Base-by-base conservation (phyloP, 257 asterid genomes). In the Marsdenia floribunda region DNA sequence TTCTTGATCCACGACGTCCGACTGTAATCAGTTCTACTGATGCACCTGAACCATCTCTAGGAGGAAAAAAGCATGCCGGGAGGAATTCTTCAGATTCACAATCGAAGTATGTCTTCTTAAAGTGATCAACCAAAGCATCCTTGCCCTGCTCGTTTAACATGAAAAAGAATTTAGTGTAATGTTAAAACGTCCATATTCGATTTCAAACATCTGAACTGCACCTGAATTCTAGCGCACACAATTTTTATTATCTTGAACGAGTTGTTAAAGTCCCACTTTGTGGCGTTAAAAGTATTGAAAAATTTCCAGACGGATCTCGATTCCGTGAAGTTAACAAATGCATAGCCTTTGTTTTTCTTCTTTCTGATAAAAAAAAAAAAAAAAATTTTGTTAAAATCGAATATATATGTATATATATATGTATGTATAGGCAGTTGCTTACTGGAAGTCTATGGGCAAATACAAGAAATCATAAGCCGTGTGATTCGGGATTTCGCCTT, bases 371-470 rank as follows among this genome's bases (percentile, higher is more conserved):
- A 3, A 53, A 0, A 53, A 2, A 53, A 3, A 53, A 16, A 18
- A 16, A 53, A 16, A 3, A 26, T 2, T 35, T 14, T 7, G 10
- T 15, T 15, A 53, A 53, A 15, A 52, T 21, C 6, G 0, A 24
- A 9, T 2, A 14, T 10, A 35, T 11, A 6, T 18, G 12, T 6
- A 68, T 6, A 42, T 3, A 38, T 16, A 5, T n/a, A n/a, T 35
- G 10, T 2, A 44, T 44, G 42, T 73, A 52, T 69, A 46, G 8
- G 2, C 0, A 0, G 21, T 29, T 3, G 37, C 77, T 26, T 37
- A 89, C 97, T 59, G 50, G 75, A 91, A 91, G 85, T 91, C 97
- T 24, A 91, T 75, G 0, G 96, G 97, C 69, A 89, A 70, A 73
- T 91, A 91, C 11, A 91, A 13, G 79, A 89, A 91, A 50, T 91